phyloP scores from a whole-genome alignment of 257 asterid genomes.

The Vinca minor region DNA sequence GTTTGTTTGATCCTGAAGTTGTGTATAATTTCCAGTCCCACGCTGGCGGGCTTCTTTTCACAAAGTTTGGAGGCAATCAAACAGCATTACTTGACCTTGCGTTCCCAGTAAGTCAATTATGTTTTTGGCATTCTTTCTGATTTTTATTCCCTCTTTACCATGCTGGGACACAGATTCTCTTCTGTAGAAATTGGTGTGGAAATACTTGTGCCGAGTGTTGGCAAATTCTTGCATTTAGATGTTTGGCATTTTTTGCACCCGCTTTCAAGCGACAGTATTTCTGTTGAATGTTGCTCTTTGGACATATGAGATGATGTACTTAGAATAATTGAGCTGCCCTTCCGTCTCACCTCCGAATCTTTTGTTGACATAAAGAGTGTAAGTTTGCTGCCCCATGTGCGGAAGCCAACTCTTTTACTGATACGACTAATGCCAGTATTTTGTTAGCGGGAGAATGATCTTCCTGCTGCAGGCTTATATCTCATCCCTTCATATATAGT shows the following conservation, averaged over 20 bases:
- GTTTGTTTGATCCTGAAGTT: conserved; percentile 3
- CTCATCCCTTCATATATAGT: no score
- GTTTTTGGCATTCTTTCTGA: not conserved
- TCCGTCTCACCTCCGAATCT: not conserved
- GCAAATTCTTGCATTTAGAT: not conserved
- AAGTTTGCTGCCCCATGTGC: no score
- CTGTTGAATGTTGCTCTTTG: not conserved
- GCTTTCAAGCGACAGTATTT: not conserved
- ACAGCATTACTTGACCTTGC: conserved; percentile 89
- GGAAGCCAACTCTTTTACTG: no score
- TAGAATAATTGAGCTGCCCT: not conserved
- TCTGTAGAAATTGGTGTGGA: not conserved
- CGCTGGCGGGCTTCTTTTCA: conserved; percentile 73
- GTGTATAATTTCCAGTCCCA: conserved; percentile 47
- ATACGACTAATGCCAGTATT: no score
- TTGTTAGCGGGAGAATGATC: no score
- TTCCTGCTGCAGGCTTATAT: no score
- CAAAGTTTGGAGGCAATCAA: conserved; percentile 85
- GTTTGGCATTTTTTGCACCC: not conserved
- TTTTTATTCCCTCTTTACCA: not conserved
- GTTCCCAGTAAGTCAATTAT: conserved; percentile 54
- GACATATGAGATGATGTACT: no score
- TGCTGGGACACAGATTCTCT: not conserved
- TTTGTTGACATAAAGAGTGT: not conserved
- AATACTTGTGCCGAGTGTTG: not conserved